A percentile compares a stretch with the other conserved stretches of the same genome.
Evolutionary conservation across 805 yeast species (phyloP).

Genomic region (Priceomyces melissophilus): DNA sequence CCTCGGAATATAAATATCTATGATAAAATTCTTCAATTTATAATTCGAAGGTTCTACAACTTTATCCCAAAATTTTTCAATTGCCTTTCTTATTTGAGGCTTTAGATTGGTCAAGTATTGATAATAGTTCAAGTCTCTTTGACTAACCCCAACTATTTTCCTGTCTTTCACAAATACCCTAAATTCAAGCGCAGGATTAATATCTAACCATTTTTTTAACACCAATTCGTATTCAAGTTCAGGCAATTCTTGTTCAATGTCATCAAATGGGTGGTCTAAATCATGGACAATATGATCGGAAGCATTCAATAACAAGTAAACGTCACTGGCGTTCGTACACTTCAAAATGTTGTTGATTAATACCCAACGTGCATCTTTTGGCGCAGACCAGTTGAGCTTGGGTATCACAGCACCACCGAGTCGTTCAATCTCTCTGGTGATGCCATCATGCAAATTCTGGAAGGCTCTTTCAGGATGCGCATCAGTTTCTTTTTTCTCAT

Average conservation of each 20-base stretch:
- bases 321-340: constrained; percentile 68
- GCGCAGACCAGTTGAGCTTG: constrained; percentile 95
- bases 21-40: constrained; percentile 44
- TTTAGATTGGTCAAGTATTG: constrained; percentile 57
- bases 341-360: constrained; percentile 70
- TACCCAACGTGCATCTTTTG: constrained; percentile 94
- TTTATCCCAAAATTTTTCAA: constrained; percentile 54
- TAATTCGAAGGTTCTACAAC: constrained; percentile 22
- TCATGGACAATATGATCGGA: constrained; percentile 89
- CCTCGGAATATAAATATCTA: constrained; percentile 81
- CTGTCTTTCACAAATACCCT: constrained; percentile 74
- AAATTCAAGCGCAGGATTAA: constrained; percentile 90
- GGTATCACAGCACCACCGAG: constrained; percentile 68
- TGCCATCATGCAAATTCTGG: constrained; percentile 53
- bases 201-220: constrained; percentile 73
- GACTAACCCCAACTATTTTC: constrained; percentile 68
- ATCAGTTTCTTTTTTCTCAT: constrained; percentile 14
- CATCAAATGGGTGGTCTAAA: constrained; percentile 66
- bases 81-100: constrained; percentile 43
- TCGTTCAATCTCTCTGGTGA: constrained; percentile 44
- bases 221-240: constrained; percentile 57
- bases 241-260: constrained; percentile 21
- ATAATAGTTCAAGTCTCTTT: constrained; percentile 83
- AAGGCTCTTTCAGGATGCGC: constrained; percentile 50
- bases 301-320: constrained; percentile 77